Evolutionary conservation across 2,329 filamentous ascomycete species (phyloP), one percentile per base, ranked within the genome.

Genomic region (Nothophoma quercina): DNA sequence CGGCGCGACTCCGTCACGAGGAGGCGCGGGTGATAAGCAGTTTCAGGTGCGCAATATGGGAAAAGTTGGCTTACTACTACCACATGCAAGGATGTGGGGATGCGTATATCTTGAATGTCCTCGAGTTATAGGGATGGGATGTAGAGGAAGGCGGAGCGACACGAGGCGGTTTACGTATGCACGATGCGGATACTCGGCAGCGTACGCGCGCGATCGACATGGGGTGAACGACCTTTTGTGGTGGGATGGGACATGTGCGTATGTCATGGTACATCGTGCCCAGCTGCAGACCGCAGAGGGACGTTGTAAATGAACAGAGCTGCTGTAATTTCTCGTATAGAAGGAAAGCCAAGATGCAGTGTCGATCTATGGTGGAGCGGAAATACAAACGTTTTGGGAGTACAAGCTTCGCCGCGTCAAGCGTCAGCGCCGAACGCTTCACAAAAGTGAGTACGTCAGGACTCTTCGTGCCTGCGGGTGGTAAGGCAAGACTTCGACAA

Each of bases 1-100:
- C 38, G 50, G 32, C 43, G 22, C 36, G 26, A 34, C 32, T 29
- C 28, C 26, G 39, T 53, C 43, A 53, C 50, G 28, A 34, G 43
- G 43, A 13, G 26, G 26, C 39, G 38, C 50, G 48, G 43, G 33
- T 48, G 50, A 53, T 53, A n/a, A 18, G 43, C 43, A 10, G 43
- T 48, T 53, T 44, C 43, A 53, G 21, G 8, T 48, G 50, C 13
- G 19, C 15, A 39, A 25, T 44, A n/a, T n/a, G n/a, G 26, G 43
- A 22, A 19, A 28, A 51, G 26, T 23, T 36, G 29, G 16, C 16
- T 15, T 22, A 33, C 13, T 33, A 9, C 18, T 18, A 18, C 38
- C 32, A 39, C 13, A 23, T 39, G 26, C 21, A 7, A 6, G n/a
- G 12, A 12, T n/a, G 32, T 53, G 50, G 22, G 35, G 16, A 34